A percentile compares a stretch with the other conserved stretches of the same genome.
phyloP scores from a whole-genome alignment of 2,329 filamentous ascomycete species.

The Fusarium papillatum region DNA sequence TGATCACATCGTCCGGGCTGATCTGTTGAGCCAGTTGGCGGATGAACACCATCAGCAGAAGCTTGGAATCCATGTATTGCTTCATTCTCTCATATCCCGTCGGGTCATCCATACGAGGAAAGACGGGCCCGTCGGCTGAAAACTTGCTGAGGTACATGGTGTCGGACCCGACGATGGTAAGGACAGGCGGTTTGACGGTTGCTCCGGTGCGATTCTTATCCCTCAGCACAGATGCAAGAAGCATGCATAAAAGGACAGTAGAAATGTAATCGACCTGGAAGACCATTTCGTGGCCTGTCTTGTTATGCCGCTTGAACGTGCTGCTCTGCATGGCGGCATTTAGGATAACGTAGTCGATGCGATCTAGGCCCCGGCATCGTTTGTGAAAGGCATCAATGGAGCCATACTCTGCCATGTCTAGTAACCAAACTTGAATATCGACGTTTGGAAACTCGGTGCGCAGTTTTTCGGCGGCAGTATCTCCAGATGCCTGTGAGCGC shows the following conservation, averaged over 20 bases:
- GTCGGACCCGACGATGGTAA: constrained; percentile 6
- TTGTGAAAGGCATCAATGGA: neutral
- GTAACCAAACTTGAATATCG: constrained; percentile 1
- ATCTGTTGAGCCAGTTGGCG: neutral
- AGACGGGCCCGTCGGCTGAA: neutral
- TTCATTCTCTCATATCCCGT: neutral
- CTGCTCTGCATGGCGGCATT: neutral
- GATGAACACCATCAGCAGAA: constrained; percentile 5
- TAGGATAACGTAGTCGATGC: constrained; percentile 2
- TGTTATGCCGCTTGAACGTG: neutral
- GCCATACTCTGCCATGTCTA: constrained; percentile 20
- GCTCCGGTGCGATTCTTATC: neutral
- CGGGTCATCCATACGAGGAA: neutral
- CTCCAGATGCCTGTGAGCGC: constrained; percentile 6
- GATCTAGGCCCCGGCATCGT: neutral
- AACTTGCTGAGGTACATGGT: constrained; percentile 11
- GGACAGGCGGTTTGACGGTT: neutral
- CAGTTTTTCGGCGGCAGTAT: constrained; percentile 2
- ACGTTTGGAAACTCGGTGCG: neutral
- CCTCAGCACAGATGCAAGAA: neutral
- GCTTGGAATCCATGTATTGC: neutral
- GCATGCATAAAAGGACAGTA: neutral
- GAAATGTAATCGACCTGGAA: neutral
- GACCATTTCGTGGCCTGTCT: neutral
- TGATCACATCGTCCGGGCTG: constrained; percentile 1